Evolutionary conservation across 768 basidiomycete species (phyloP).

Genomic region (Ramaria rubella): DNA sequence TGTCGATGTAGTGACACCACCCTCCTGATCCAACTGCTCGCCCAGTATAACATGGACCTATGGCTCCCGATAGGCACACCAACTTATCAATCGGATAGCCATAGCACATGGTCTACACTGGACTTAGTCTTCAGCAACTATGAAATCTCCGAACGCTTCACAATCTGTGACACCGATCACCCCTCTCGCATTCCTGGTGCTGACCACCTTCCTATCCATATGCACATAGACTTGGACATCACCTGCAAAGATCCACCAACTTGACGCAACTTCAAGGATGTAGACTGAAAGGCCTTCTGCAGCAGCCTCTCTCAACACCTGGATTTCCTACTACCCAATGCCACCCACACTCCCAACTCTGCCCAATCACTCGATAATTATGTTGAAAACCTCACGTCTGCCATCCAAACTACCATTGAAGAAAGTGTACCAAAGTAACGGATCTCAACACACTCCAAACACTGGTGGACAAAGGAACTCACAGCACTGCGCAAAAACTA

Average conservation of each 20-base stretch:
- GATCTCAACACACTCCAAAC: constrained; percentile 20
- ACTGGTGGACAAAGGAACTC: constrained; percentile 13
- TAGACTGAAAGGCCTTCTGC: background rate
- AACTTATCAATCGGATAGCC: background rate
- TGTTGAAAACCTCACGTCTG: constrained; percentile 5
- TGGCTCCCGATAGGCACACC: background rate
- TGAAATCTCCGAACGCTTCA: background rate
- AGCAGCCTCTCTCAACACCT: constrained; percentile 23
- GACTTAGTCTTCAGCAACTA: background rate
- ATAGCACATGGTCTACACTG: background rate
- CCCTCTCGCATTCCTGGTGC: background rate
- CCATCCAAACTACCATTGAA: constrained; percentile 17
- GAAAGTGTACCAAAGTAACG: constrained; percentile 15
- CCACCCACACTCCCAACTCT: background rate
- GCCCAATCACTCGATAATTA: constrained; percentile 14
- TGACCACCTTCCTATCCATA: background rate
- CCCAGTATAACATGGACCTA: background rate
- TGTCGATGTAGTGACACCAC: background rate
- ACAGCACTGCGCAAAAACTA: constrained; percentile 11
- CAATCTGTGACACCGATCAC: background rate
- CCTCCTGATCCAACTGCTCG: background rate
- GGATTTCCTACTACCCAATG: constrained; percentile 18
- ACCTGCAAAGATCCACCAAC: background rate
- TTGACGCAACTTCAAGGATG: background rate
- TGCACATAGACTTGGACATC: background rate